Evolutionary conservation across 2,329 filamentous ascomycete species (phyloP), one percentile per base, ranked within the genome.

Genomic region (Beauveria caledonica): DNA sequence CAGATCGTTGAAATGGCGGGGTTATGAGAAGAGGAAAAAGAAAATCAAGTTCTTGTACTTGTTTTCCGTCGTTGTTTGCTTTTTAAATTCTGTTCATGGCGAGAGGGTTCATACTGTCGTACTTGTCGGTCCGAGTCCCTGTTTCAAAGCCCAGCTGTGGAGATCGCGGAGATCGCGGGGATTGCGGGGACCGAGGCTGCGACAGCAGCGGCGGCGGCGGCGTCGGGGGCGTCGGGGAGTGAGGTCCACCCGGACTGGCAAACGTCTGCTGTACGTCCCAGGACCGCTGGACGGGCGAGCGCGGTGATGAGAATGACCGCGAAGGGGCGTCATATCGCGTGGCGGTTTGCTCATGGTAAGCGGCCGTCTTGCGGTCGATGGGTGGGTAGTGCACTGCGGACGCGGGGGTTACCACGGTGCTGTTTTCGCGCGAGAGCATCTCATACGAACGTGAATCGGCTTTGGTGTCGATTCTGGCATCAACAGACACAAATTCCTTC

Each of bases 401-500:
- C 68, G 75, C 68, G 64, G 80, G 77, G 74, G 81, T 83, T 78
- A 82, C 76, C 76, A 77, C 72, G 67, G 77, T 73, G 73, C 76
- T 79, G 72, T 77, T 76, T 67, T 82, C 81, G 72, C 77, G 78
- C 66, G 81, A 83, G 67, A 92, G 85, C 88, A 92, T 92, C 79
- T 92, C 89, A 78, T 92, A 92, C 73, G 86, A 84, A 76, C 85
- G 83, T 71, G 78, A 79, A 67, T 86, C 84, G 72, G 83, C 80
- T 64, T 85, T 85, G 62, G 80, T 73, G 62, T 84, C 80, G 66
- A 76, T 74, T 63, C 83, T 82, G 51, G 92, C 91, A 70, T 97
- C 93, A 50, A 89, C 86, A 44, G 90, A 95, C 64, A 96, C 89
- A 68, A 97, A 97, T 72, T 97, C 93, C 67, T 85, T 84, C 70